Evolutionary conservation across 208 protist genomes (phyloP).

Genomic region (Trypanosoma brucei): DNA sequence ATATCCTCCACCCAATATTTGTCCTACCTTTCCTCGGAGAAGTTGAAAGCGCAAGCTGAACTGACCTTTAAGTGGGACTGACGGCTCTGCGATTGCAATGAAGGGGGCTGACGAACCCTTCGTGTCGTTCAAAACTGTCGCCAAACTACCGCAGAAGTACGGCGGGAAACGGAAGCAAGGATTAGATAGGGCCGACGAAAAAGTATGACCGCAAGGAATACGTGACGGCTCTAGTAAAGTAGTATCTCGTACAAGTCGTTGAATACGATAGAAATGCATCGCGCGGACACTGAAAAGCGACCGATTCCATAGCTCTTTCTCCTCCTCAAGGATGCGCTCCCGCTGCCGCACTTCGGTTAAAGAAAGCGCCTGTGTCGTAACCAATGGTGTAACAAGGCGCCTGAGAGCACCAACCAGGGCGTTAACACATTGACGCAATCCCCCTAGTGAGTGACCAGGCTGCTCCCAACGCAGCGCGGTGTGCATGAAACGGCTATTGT

Average conservation of each 20-base stretch:
- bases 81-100: slow-evolving; percentile 85
- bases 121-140: slow-evolving; percentile 64
- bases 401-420: slow-evolving; percentile 55
- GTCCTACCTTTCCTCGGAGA: slow-evolving; percentile 72
- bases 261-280: slow-evolving; percentile 48
- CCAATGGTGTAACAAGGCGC: slow-evolving; percentile 57
- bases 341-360: slow-evolving; percentile 59
- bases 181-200: slow-evolving; percentile 69
- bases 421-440: slow-evolving; percentile 59
- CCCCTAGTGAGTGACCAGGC: slow-evolving; percentile 37
- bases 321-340: slow-evolving; percentile 53
- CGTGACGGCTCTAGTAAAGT: slow-evolving; percentile 29
- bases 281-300: slow-evolving; percentile 72
- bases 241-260: slow-evolving; percentile 31
- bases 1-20: slow-evolving; percentile 89
- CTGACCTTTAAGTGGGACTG: slow-evolving; percentile 41
- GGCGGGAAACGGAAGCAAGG: slow-evolving; percentile 61
- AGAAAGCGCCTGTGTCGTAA: slow-evolving; percentile 68
- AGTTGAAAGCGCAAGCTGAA: slow-evolving; percentile 81
- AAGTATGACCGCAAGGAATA: slow-evolving; percentile 61
- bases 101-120: slow-evolving; percentile 65
- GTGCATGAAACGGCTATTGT: slow-evolving; percentile 47
- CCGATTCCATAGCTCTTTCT: slow-evolving; percentile 79
- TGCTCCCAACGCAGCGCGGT: slow-evolving; percentile 45
- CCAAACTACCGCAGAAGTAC: slow-evolving; percentile 70